Conservation (phyloP, 1,284 basidiomycete genomes). For the Ceratobasidium sp. region DNA sequence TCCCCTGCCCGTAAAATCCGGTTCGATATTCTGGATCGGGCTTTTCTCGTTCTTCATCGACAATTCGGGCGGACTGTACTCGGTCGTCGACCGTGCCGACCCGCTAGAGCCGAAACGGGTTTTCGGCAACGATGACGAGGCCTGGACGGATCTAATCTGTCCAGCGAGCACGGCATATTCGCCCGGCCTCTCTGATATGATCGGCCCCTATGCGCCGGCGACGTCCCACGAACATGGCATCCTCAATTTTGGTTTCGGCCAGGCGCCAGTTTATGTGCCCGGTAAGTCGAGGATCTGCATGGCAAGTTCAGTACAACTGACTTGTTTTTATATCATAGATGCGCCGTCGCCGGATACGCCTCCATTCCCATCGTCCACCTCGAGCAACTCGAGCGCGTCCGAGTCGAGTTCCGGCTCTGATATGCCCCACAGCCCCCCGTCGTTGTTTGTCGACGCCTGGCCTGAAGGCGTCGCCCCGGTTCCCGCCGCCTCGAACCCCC, state of each 20-base stretch:
- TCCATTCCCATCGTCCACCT: neutral
- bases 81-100: neutral
- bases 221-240: neutral
- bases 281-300: neutral
- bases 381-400: neutral
- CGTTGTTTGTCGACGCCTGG: neutral
- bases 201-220: neutral
- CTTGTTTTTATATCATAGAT: neutral
- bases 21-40: neutral
- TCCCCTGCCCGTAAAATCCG: neutral
- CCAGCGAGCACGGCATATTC: neutral
- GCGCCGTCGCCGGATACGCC: neutral
- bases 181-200: neutral
- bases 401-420: neutral
- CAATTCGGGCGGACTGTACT: neutral
- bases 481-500: neutral
- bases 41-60: constrained; percentile 2
- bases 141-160: neutral
- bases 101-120: neutral
- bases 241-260: too few species aligned
- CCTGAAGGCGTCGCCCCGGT: neutral
- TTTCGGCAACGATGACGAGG: neutral
- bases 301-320: neutral
- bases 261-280: too few species aligned
- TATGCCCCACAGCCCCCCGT: too few species aligned